Evolutionary conservation across 1,139 yeast genomes (phyloP).

Genomic region (Magnusiomyces sp.): DNA sequence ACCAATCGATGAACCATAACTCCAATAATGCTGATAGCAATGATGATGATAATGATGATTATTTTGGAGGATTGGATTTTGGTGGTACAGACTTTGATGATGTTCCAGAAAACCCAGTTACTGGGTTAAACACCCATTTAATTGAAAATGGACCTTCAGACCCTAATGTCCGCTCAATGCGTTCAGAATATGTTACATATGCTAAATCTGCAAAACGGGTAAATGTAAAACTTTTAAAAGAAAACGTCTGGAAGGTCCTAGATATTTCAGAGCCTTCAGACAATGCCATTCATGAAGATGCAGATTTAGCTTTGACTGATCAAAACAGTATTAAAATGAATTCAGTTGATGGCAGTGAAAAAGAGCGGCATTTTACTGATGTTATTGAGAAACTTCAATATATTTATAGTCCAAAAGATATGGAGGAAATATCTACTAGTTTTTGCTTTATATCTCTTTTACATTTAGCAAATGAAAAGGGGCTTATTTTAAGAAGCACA

Average conservation of each 20-base stretch:
- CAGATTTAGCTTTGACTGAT: too few species aligned
- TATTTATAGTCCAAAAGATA: conserved; percentile 30
- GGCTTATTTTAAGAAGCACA: conserved; percentile 52
- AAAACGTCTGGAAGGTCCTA: conserved; percentile 66
- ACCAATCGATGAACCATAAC: conserved; percentile 25
- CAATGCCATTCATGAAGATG: too few species aligned
- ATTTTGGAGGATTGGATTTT: conserved; percentile 9
- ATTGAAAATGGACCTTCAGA: not conserved
- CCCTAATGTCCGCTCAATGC: conserved; percentile 9
- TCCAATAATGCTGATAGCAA: conserved; percentile 21
- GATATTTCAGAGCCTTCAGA: conserved; percentile 17
- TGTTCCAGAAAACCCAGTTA: not conserved
- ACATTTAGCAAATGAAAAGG: conserved; percentile 87
- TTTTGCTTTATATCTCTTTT: conserved; percentile 77
- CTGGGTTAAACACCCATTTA: not conserved
- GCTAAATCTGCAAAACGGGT: conserved; percentile 80
- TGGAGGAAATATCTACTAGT: conserved; percentile 68
- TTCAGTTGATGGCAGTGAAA: conserved; percentile 10
- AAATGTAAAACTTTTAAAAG: conserved; percentile 70
- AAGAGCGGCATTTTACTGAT: conserved; percentile 37
- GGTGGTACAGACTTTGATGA: conserved; percentile 2
- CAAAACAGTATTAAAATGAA: conserved; percentile 15
- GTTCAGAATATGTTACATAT: conserved; percentile 62
- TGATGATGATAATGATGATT: conserved; percentile 18
- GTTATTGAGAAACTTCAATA: conserved; percentile 34